phyloP scores from a whole-genome alignment of 1,284 basidiomycete genomes.

The Austroboletus novae-zelandiae region DNA sequence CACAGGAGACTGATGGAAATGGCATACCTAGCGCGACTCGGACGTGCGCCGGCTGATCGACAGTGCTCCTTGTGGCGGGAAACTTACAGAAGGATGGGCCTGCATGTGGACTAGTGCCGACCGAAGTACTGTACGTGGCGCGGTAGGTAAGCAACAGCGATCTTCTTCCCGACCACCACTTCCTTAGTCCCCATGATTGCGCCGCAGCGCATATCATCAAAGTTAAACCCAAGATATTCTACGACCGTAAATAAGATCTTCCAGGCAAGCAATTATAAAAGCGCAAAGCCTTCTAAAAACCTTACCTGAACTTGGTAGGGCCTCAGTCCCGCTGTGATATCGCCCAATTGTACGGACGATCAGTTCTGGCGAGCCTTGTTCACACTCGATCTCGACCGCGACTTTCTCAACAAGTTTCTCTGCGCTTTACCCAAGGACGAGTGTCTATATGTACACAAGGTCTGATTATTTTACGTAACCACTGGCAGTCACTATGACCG shows the following conservation, averaged over 20 bases:
- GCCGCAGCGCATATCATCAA: constrained; percentile 3
- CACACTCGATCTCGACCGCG: constrained; percentile 46
- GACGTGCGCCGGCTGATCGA: constrained; percentile 43
- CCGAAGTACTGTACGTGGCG: too few relatives aligned
- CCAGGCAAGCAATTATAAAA: constrained; percentile 17
- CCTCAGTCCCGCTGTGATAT: constrained; percentile 38
- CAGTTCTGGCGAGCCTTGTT: constrained; percentile 53
- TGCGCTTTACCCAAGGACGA: constrained; percentile 37
- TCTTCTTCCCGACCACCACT: too few relatives aligned
- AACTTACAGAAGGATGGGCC: constrained; percentile 28
- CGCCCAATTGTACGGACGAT: constrained; percentile 34
- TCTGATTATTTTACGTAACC: constrained; percentile 20
- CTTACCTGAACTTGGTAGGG: constrained; percentile 28
- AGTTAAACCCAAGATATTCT: constrained; percentile 21
- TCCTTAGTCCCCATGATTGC: constrained; percentile 15
- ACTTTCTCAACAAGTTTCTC: constrained; percentile 39
- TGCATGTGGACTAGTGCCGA: neutral
- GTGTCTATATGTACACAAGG: constrained; percentile 44
- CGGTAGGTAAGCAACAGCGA: too few relatives aligned
- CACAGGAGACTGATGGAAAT: neutral
- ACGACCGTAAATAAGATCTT: constrained; percentile 25
- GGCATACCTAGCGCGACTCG: constrained; percentile 54
- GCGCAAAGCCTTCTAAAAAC: neutral
- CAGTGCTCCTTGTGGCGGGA: neutral
- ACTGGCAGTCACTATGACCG: constrained; percentile 7